A percentile compares a stretch with the other conserved stretches of the same genome.
Evolutionary conservation across 305 asterid genomes (phyloP).

Genomic region (Coffea humblotiana): DNA sequence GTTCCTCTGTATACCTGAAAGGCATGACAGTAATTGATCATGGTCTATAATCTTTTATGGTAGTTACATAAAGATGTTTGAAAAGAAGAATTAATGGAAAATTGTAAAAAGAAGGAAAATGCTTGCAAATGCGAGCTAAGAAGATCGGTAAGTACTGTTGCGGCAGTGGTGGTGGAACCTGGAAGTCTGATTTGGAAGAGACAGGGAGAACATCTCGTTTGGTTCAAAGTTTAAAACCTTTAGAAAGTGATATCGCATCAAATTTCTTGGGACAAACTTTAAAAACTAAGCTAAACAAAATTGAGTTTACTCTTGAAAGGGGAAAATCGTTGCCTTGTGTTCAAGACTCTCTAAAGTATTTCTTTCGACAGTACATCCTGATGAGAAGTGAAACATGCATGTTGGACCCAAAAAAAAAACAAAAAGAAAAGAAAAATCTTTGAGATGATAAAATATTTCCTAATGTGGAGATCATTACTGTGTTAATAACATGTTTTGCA

Average conservation of each 20-base stretch:
- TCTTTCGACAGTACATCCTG: background rate
- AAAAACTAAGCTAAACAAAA: background rate
- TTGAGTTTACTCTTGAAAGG: background rate
- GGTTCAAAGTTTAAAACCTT: background rate
- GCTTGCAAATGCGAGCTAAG: too few species aligned
- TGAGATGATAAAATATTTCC: background rate
- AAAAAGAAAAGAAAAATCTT: background rate
- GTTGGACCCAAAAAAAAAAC: background rate
- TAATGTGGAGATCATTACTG: background rate
- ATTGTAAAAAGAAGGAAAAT: background rate
- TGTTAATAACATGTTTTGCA: background rate
- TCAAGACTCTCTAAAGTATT: background rate
- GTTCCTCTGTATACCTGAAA: constrained; percentile 69
- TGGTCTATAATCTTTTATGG: background rate
- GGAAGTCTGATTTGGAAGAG: background rate
- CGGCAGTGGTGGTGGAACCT: too few species aligned
- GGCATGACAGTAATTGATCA: background rate
- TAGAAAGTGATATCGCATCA: background rate
- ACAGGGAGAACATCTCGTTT: background rate
- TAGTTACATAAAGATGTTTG: background rate
- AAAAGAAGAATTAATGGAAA: too few species aligned
- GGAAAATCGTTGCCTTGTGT: background rate
- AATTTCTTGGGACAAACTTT: background rate
- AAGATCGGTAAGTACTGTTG: background rate
- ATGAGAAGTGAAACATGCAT: background rate